Base-by-base conservation (phyloP, 345 rosid species). In the Trapa incisa region DNA sequence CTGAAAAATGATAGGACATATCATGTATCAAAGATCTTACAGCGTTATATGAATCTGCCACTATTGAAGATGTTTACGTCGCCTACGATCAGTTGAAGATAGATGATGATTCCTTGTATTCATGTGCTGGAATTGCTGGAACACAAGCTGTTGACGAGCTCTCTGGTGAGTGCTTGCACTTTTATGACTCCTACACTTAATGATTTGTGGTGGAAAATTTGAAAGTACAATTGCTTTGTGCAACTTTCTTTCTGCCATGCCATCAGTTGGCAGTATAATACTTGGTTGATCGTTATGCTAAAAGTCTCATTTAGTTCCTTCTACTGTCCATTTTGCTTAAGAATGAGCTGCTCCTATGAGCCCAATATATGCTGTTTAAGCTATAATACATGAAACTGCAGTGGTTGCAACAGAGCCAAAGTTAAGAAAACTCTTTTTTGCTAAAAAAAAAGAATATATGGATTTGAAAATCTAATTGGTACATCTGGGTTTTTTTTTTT, bases 41-140 rank as follows among this genome's bases (percentile, higher is more conserved):
- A 67, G 80, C 80, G 52, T 80, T 95, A 0, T 91, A 95, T 47
- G 96, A 95, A 77, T 87, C 87, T 71, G 89, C 97, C 72, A 82
- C 92, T 47, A 82, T 89, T 8, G 97, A 91, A 74, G 99, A 91
- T 82, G 69, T 95, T 70, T 86, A 89, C 75, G 56, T 87, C 17
- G 99, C 99, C 15, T 91, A 91, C 64, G 86, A 87, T 65, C 97
- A 95, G 67, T 77, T 95, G 73, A 95, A 77, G 74, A 82, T 95
- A 37, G 96, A 85, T 64, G 97, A 95, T 36, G 81, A 84, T 79
- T 89, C 86, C 42, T 67, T 91, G 72, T 89, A 95, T 75, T 89
- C 99, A 16, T 95, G 99, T 78, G 80, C 89, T 57, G 99, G 99
- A 66, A 74, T 95, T 67, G 97, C 99, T 12, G 98, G 99, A n/a